phyloP scores from a whole-genome alignment of 768 basidiomycete species.

The Galerina sulciceps region DNA sequence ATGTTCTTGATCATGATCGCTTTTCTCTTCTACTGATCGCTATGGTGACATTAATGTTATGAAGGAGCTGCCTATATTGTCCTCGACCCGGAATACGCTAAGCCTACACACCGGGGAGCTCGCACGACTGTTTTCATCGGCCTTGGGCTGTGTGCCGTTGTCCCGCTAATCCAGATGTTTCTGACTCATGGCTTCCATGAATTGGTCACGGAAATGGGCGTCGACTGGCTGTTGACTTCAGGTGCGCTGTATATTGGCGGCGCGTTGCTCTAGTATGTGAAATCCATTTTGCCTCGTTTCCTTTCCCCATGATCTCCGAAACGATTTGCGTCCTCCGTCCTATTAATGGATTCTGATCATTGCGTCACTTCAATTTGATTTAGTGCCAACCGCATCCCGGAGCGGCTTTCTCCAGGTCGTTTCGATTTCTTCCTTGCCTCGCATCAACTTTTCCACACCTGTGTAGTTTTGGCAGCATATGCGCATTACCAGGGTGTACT shows the following conservation, averaged over 20 bases:
- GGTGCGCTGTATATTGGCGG: constrained; percentile 80
- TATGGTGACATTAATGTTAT: constrained; percentile 18
- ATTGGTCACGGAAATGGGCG: constrained; percentile 66
- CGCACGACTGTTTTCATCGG: constrained; percentile 81
- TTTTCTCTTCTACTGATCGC: constrained; percentile 16
- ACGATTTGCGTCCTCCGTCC: constrained; percentile 17
- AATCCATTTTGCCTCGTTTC: constrained; percentile 21
- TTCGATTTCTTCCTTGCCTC: constrained; percentile 83
- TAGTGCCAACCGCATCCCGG: constrained; percentile 86
- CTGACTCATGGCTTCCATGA: constrained; percentile 58
- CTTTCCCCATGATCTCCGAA: constrained; percentile 24
- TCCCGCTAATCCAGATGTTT: constrained; percentile 73
- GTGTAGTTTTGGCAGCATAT: constrained; percentile 74
- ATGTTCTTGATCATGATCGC: constrained; percentile 37
- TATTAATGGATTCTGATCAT: constrained; percentile 18
- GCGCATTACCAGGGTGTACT: constrained; percentile 65
- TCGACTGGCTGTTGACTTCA: constrained; percentile 69
- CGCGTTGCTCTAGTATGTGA: constrained; percentile 79
- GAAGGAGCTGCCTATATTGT: constrained; percentile 76
- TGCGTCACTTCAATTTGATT: constrained; percentile 22
- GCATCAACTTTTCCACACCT: constrained; percentile 90
- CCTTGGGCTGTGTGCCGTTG: constrained; percentile 70
- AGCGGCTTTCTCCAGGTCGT: constrained; percentile 70
- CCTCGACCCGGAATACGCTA: constrained; percentile 76
- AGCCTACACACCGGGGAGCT: constrained; percentile 73